Evolutionary conservation across 2,329 filamentous ascomycete species (phyloP).

Genomic region (Neofusicoccum laricinum): DNA sequence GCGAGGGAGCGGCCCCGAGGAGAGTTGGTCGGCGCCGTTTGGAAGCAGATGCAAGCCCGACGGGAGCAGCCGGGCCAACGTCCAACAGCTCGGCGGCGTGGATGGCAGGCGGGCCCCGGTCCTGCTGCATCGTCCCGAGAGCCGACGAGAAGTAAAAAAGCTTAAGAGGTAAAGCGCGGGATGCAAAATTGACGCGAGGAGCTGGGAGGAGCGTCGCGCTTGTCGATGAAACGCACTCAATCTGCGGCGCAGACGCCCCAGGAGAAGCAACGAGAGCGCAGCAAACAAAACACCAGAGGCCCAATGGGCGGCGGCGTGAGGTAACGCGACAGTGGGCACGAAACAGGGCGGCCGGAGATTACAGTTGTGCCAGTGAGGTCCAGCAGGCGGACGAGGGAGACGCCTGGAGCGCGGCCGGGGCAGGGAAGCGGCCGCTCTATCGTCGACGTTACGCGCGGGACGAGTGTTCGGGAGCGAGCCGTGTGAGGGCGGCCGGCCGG

Average conservation of each 20-base stretch:
- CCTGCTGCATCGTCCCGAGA: slow-evolving; percentile 11
- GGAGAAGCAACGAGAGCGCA: slow-evolving; percentile 5
- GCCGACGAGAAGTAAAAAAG: slow-evolving; percentile 4
- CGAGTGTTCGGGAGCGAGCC: slow-evolving; percentile 14
- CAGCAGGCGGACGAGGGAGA: background rate
- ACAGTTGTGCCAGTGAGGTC: background rate
- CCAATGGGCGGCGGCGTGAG: background rate
- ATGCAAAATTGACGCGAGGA: background rate
- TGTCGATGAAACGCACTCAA: slow-evolving; percentile 12
- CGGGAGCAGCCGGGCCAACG: slow-evolving; percentile 14
- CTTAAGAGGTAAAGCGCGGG: background rate
- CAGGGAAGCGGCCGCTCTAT: slow-evolving; percentile 8
- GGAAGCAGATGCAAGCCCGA: slow-evolving; percentile 10
- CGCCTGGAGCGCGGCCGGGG: background rate
- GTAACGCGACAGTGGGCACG: background rate
- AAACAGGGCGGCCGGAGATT: slow-evolving; percentile 11
- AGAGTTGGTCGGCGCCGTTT: background rate
- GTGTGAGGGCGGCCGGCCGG: slow-evolving; percentile 6
- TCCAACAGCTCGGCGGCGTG: slow-evolving; percentile 8
- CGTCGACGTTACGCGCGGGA: slow-evolving; percentile 12
- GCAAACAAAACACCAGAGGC: slow-evolving; percentile 3
- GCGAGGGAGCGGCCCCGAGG: background rate
- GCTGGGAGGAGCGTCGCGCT: background rate
- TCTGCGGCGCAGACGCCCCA: background rate
- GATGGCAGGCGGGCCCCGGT: slow-evolving; percentile 2